Evolutionary conservation across 306 rosid species (phyloP), one percentile per base, ranked within the genome.

Genomic region (Ormosia emarginata): DNA sequence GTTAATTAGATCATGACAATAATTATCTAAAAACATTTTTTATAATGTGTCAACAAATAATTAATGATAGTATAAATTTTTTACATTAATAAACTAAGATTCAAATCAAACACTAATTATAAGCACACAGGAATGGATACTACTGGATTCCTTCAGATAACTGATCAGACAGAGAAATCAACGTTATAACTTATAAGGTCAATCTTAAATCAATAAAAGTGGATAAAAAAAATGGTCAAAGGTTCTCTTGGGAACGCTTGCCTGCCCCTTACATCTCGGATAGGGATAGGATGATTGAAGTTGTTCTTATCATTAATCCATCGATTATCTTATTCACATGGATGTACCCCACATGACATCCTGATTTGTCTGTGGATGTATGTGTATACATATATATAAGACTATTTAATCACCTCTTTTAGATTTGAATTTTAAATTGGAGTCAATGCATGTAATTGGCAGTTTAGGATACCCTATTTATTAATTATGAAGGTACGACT

Each of bases 281-380:
- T 77, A 29, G 24, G 58, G 71, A 67, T 76, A 29, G 70, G 73
- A 52, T 71, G 67, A 77, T 57, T 43, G 79, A 64, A 72, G 44
- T 71, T 71, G 83, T 65, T 81, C 78, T 72, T 65, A 57, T 78
- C 83, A 64, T 55, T 85, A 66, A 66, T 76, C 80, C 13, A 70
- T 24, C 39, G 2, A 53, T 80, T 79, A 37, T 55, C 56, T 47
- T 63, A 75, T 61, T 85, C 87, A 80, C 75, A 77, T 84, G 80
- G 81, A 80, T 59, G 18, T 81, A 63, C 77, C 87, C 86, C 87
- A 80, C 89, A 80, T 77, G 73, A 77, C 84, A 70, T 81, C 84
- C 74, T 72, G 9, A 49, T 89, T 70, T 63, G 65, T 64, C 79
- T 65, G 2, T 32, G 6, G 1, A 68, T 56, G 7, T 50, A n/a